A percentile compares a stretch with the other conserved stretches of the same genome.
Conservation (phyloP, 805 yeast species). For the Starmera dryadoides region DNA sequence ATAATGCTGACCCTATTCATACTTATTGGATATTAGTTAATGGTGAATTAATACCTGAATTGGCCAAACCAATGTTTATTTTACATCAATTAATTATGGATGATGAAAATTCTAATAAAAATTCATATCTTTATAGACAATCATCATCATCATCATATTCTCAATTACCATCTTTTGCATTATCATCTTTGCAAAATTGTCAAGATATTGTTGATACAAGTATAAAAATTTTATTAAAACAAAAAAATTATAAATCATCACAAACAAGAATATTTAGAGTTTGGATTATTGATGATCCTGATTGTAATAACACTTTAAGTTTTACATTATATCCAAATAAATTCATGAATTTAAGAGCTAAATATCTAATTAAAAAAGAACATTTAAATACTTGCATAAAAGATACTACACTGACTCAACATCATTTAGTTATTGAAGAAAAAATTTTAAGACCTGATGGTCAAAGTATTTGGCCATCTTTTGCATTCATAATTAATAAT, state of each 20-base stretch:
- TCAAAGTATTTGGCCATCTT: constrained; percentile 29
- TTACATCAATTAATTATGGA: constrained; percentile 24
- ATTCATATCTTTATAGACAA: constrained; percentile 5
- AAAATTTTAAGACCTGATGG: constrained; percentile 7
- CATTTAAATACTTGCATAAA: constrained; percentile 12
- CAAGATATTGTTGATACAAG: constrained; percentile 9
- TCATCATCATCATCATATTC: constrained; percentile 16
- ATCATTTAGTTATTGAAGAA: constrained; percentile 27
- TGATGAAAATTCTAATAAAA: constrained; percentile 1
- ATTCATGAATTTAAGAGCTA: constrained; percentile 19
- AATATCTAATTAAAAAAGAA: constrained; percentile 17
- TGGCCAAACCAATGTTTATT: constrained; percentile 27
- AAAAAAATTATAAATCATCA: constrained; percentile 1
- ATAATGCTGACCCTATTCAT: constrained; percentile 28
- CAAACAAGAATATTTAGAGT: constrained; percentile 10
- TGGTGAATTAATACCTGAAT: constrained; percentile 25
- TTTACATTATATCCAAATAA: constrained; percentile 19
- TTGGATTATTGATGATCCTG: constrained; percentile 15
- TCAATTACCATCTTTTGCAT: constrained; percentile 20
- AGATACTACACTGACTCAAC: constrained; percentile 10
- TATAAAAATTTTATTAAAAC: constrained; percentile 11
- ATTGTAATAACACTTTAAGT: constrained; percentile 4
- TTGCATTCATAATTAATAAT: constrained; percentile 22
- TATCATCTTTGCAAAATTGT: constrained; percentile 26
- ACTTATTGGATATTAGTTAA: constrained; percentile 27